Percentiles rank a stretch among this genome's conserved stretches.
phyloP scores from a whole-genome alignment of 2,329 filamentous ascomycete genomes.

The Botryotinia calthae region DNA sequence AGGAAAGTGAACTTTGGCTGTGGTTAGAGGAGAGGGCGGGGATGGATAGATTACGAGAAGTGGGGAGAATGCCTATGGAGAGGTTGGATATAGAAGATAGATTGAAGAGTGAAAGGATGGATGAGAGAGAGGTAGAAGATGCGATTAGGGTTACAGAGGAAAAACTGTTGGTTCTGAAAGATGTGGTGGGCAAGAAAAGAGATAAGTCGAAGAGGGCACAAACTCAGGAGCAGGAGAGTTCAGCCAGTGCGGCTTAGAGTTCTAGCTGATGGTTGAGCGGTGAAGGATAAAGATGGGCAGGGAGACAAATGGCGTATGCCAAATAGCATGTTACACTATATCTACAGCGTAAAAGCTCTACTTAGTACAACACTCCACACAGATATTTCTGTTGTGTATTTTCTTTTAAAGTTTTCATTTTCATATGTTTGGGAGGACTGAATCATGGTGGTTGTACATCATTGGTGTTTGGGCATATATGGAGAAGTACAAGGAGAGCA shows the following conservation, averaged over 20 bases:
- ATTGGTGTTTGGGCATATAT: not conserved
- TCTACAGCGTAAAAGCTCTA: constrained; percentile 12
- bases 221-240: not conserved
- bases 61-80: constrained; percentile 34
- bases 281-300: not conserved
- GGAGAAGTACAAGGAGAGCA: not conserved
- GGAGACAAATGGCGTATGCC: not conserved
- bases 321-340: not conserved
- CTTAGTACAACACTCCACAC: not conserved
- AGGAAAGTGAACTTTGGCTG: constrained; percentile 41
- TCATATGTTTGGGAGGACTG: constrained; percentile 1
- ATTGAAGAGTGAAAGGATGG: constrained; percentile 30
- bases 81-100: constrained; percentile 30
- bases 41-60: constrained; percentile 73
- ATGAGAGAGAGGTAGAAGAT: constrained; percentile 35
- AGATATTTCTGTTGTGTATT: not conserved
- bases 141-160: constrained; percentile 70
- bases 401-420: not conserved
- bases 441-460: not conserved
- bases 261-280: not conserved
- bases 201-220: not conserved
- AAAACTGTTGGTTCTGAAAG: constrained; percentile 72
- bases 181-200: constrained; percentile 55
- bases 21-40: constrained; percentile 38
- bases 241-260: not conserved